Conservation (phyloP, 192 early-diverging fungal species). For the Geosiphon pyriformis region DNA sequence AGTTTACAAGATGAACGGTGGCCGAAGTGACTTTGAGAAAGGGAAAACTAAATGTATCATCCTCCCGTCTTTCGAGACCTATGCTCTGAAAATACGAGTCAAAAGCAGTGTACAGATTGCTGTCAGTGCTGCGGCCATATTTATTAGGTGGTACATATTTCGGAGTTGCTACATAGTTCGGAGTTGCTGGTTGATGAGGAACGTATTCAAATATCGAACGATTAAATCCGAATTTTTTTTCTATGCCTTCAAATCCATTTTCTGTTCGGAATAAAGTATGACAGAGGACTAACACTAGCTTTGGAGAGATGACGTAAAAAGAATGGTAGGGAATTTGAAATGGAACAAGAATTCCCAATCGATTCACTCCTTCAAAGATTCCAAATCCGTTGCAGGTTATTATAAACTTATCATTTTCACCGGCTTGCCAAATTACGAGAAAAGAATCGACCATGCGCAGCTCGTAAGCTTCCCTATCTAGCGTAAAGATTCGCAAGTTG, state of each 20-base stretch:
- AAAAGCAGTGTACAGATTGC: background rate
- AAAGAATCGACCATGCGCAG: background rate
- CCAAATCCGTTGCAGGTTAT: constrained; percentile 32
- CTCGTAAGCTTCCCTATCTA: constrained; percentile 6
- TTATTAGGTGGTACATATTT: constrained; percentile 11
- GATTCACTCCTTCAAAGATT: constrained; percentile 26
- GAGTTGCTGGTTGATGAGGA: constrained; percentile 19
- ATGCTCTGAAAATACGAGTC: background rate
- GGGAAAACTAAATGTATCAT: constrained; percentile 13
- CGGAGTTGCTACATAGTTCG: no score
- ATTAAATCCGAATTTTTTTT: background rate
- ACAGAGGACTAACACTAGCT: constrained; percentile 29
- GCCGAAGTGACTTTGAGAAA: constrained; percentile 15
- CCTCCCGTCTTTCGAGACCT: constrained; percentile 1
- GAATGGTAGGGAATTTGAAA: constrained; percentile 18
- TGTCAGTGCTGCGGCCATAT: background rate
- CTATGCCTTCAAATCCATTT: no score
- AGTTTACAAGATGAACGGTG: no score
- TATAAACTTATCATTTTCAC: constrained; percentile 35
- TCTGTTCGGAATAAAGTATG: no score
- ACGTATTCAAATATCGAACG: constrained; percentile 14
- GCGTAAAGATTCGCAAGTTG: background rate
- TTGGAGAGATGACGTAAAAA: constrained; percentile 36
- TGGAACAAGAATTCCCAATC: background rate
- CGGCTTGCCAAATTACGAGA: constrained; percentile 34